Conservation (phyloP, 305 asterid genomes). For the Fraxinus paxiana region DNA sequence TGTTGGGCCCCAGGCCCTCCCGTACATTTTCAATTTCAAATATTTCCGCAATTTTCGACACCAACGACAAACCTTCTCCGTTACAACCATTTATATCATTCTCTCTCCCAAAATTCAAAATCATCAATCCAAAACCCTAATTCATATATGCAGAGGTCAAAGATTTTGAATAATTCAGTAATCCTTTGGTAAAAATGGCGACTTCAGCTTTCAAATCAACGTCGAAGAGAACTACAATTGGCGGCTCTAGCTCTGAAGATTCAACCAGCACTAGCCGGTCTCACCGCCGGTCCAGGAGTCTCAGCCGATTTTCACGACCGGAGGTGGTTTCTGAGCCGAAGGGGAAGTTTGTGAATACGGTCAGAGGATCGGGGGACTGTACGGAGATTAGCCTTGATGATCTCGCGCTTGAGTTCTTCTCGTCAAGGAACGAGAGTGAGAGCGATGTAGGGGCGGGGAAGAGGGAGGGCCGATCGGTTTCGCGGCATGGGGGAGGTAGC, state of each 20-base stretch:
- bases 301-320: slow-evolving; percentile 40
- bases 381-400: slow-evolving; percentile 91
- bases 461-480: slow-evolving; percentile 45
- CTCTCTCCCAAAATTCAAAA: not conserved
- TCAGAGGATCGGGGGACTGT: slow-evolving; percentile 49
- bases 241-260: slow-evolving; percentile 14
- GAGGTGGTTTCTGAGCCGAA: slow-evolving; percentile 24
- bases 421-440: slow-evolving; percentile 31
- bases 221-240: slow-evolving; percentile 49
- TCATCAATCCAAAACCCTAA: slow-evolving; percentile 5
- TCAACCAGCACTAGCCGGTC: slow-evolving; percentile 19
- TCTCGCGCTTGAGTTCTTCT: slow-evolving; percentile 73
- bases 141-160: not conserved
- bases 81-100: slow-evolving; percentile 19
- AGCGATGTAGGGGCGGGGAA: slow-evolving; percentile 35
- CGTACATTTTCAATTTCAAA: slow-evolving; percentile 39
- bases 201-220: slow-evolving; percentile 82
- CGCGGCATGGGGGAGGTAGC: slow-evolving; percentile 33
- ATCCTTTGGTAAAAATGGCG: slow-evolving; percentile 47
- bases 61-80: slow-evolving; percentile 45
- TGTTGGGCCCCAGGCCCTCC: not conserved
- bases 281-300: slow-evolving; percentile 48
- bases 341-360: slow-evolving; percentile 43
- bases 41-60: slow-evolving; percentile 31
- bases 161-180: not conserved